Evolutionary conservation across 495 filamentous ascomycete genomes (phyloP).

Genomic region (Podospora didyma): DNA sequence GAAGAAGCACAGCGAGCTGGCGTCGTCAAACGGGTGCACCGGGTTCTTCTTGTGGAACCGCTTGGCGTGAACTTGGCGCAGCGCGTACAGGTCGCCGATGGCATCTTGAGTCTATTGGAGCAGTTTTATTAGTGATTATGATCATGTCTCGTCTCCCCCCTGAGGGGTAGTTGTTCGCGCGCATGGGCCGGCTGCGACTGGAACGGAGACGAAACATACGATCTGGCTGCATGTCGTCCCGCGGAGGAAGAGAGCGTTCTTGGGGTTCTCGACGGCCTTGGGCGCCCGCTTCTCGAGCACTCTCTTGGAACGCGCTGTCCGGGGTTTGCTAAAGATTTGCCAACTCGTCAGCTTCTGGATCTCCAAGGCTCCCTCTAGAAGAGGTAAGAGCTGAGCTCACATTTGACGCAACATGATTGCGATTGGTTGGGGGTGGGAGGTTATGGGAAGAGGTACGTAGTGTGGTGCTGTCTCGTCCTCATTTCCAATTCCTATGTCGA

Average conservation of each 20-base stretch:
- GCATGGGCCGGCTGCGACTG: too few relatives aligned
- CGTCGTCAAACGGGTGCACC: slow-evolving; percentile 84
- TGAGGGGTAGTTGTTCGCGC: too few relatives aligned
- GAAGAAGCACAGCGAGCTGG: slow-evolving; percentile 84
- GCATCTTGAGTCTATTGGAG: slow-evolving; percentile 57
- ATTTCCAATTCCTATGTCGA: neutral
- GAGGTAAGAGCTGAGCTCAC: neutral
- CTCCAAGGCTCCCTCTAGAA: neutral
- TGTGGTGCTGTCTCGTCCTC: neutral
- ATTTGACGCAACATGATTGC: slow-evolving; percentile 4
- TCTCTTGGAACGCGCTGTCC: slow-evolving; percentile 89
- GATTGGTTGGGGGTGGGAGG: neutral
- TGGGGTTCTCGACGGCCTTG: slow-evolving; percentile 83
- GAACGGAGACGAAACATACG: slow-evolving; percentile 27
- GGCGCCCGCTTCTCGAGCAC: slow-evolving; percentile 86
- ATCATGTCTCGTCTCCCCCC: too few relatives aligned
- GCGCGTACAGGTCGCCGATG: slow-evolving; percentile 72
- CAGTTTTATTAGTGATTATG: neutral
- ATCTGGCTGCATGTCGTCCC: slow-evolving; percentile 76
- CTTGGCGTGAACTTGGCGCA: slow-evolving; percentile 73
- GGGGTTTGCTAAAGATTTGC: slow-evolving; percentile 65
- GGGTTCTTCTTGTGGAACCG: slow-evolving; percentile 95
- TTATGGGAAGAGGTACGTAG: neutral
- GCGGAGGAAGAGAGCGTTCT: slow-evolving; percentile 79
- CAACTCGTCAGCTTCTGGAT: neutral